These are phyloP conservation scores for Fraxinus greggii DNA, from an alignment of 305 asterid genomes.

Conservation along the genomic window DNA sequence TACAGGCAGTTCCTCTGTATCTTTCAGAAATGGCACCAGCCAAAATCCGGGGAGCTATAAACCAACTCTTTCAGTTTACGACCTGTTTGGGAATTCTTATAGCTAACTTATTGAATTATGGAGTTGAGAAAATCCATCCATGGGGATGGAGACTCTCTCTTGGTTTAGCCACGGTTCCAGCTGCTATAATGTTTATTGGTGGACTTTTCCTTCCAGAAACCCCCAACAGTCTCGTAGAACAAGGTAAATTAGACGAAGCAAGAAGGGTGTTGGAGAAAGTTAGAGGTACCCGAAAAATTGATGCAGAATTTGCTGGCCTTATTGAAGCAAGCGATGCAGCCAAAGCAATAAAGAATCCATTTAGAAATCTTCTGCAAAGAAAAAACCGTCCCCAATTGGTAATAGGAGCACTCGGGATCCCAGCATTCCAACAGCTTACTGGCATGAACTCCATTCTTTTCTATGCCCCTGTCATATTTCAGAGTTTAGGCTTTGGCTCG, in stretches of 20 bases:
- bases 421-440: conserved; percentile 86
- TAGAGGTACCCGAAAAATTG: conserved; percentile 65
- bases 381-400: conserved; percentile 70
- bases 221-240: conserved; percentile 79
- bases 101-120: conserved; percentile 63
- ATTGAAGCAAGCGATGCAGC: conserved; percentile 70
- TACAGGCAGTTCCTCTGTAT: conserved; percentile 70
- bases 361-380: conserved; percentile 51
- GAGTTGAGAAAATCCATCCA: conserved; percentile 55
- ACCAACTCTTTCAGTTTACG: conserved; percentile 69
- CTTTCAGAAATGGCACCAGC: conserved; percentile 91
- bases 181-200: conserved; percentile 62
- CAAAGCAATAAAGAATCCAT: conserved; percentile 65
- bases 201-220: conserved; percentile 76
- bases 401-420: conserved; percentile 64
- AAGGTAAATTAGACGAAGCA: conserved; percentile 58
- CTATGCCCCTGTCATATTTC: conserved; percentile 73
- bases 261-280: conserved; percentile 50
- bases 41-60: conserved; percentile 64
- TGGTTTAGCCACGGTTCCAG: conserved; percentile 74
- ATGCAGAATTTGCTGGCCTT: conserved; percentile 68
- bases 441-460: conserved; percentile 78
- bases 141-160: conserved; percentile 87
- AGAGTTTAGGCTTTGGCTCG: conserved; percentile 71
- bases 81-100: conserved; percentile 59